Evolutionary conservation across 2,329 filamentous ascomycete genomes (phyloP), one percentile per base, ranked within the genome.

Genomic region (Verticillium longisporum): DNA sequence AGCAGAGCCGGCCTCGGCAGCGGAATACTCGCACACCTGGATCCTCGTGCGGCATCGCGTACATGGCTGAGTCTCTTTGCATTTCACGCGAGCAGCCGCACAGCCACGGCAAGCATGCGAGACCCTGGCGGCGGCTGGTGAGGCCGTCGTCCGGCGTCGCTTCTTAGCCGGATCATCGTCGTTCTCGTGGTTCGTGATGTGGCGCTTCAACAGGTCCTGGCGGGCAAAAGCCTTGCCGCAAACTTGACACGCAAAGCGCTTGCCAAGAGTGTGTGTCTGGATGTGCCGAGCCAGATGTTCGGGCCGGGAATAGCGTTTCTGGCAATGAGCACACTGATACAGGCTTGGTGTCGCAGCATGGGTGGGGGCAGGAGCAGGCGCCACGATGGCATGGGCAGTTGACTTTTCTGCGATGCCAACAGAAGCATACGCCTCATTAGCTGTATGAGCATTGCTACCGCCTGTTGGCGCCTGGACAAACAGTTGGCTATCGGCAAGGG

Each of bases 51-150:
- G 72, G 64, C 82, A 84, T 34, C 81, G 76, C 18, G 77, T 76
- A 66, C 82, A 84, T 36, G 82, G 82, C 69, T 84, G 84, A 26
- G 73, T 68, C 61, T 84, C 82, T 63, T 83, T 80, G 63, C 82
- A 84, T 65, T 83, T 84, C 55, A 84, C 80, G 21, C 82, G 74
- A 11, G 82, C 81, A 18, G 75, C 69, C 3, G 82, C 81, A 64
- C 82, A 84, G 10, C 78, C 72, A 31, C 77, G 76, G 64, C 82
- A 84, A 14, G 82, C 82, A 64, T 83, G 80, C 10, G 77, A 80
- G 11, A 84, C 82, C 13, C 82, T 79, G 21, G 78, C 77, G 2
- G 78, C 73, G 15, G 74, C 77, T 3, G 78, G 77, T 1, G 78
- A 78, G 1, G 78, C 69, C 54, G 75, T 75, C 58, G 77, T 76